Conservation (phyloP, 257 asterid genomes). For the Verbascum thapsus region DNA sequence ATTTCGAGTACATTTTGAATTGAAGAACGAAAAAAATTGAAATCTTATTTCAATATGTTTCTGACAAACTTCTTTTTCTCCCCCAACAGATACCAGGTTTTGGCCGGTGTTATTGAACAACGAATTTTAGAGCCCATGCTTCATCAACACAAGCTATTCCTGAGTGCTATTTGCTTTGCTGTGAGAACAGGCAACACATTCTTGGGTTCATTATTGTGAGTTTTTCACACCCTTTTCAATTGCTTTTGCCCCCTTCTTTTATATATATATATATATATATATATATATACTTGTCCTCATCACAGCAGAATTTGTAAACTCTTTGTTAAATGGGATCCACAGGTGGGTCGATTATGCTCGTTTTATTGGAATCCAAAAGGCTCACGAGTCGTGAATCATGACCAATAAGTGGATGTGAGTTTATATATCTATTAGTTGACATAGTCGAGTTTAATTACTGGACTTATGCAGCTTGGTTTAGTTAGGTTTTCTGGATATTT, state of each 20-base stretch:
- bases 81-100: slow-evolving; percentile 83
- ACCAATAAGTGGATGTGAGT: slow-evolving; percentile 17
- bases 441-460: too few relatives aligned
- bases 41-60: not conserved
- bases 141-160: slow-evolving; percentile 71
- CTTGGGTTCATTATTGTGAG: slow-evolving; percentile 87
- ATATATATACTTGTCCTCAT: too few relatives aligned
- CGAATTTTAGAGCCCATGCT: slow-evolving; percentile 78
- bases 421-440: slow-evolving; percentile 34
- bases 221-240: slow-evolving; percentile 20
- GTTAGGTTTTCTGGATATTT: slow-evolving; percentile 31
- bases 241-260: not conserved
- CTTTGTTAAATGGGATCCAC: slow-evolving; percentile 27
- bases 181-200: slow-evolving; percentile 94
- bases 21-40: too few relatives aligned
- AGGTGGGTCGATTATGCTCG: slow-evolving; percentile 99
- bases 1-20: too few relatives aligned
- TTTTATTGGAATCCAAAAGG: slow-evolving; percentile 78
- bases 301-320: not conserved
- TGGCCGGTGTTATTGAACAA: slow-evolving; percentile 90
- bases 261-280: too few relatives aligned
- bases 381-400: slow-evolving; percentile 35
- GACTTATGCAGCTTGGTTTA: slow-evolving; percentile 17
- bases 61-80: not conserved
- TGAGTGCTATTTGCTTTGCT: slow-evolving; percentile 88